Conservation (phyloP, 2,329 filamentous ascomycete genomes). For the Cryoendolithus antarcticus region DNA sequence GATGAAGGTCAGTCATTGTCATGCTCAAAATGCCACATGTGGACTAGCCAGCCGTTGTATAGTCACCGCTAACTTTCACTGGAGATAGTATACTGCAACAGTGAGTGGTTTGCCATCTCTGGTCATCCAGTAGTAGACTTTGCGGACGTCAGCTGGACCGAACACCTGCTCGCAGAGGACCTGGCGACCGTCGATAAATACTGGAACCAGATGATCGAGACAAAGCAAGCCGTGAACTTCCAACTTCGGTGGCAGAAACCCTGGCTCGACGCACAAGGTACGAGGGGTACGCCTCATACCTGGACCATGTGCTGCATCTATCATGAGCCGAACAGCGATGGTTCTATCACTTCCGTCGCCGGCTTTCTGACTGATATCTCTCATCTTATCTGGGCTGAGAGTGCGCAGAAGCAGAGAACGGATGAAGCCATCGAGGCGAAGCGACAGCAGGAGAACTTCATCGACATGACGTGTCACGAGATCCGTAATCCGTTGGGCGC, state of each 20-base stretch:
- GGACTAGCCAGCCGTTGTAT: too few relatives aligned
- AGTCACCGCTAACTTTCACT: too few relatives aligned
- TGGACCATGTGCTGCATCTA: slow-evolving; percentile 5
- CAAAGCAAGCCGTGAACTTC: slow-evolving; percentile 27
- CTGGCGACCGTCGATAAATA: slow-evolving; percentile 2
- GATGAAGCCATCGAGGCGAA: slow-evolving; percentile 26
- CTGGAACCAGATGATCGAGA: slow-evolving; percentile 4
- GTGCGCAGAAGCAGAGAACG: slow-evolving; percentile 25
- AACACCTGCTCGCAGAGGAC: slow-evolving; percentile 9
- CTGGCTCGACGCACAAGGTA: slow-evolving; percentile 12
- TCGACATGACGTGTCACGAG: slow-evolving; percentile 32
- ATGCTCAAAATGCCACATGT: too few relatives aligned
- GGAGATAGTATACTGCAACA: slow-evolving; percentile 33
- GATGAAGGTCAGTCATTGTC: too few relatives aligned
- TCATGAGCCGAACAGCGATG: slow-evolving; percentile 19
- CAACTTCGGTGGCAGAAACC: slow-evolving; percentile 25
- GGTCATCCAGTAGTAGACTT: slow-evolving; percentile 28
- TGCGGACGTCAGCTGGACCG: slow-evolving; percentile 31
- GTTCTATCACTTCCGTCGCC: slow-evolving; percentile 27
- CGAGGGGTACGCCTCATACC: too few relatives aligned
- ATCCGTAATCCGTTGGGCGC: slow-evolving; percentile 19
- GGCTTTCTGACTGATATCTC: slow-evolving; percentile 34
- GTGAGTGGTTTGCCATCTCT: slow-evolving; percentile 36
- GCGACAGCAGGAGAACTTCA: slow-evolving; percentile 25
- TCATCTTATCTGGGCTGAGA: slow-evolving; percentile 32